Conservation (phyloP, 1,284 basidiomycete genomes). For the Neonothopanus nambi region DNA sequence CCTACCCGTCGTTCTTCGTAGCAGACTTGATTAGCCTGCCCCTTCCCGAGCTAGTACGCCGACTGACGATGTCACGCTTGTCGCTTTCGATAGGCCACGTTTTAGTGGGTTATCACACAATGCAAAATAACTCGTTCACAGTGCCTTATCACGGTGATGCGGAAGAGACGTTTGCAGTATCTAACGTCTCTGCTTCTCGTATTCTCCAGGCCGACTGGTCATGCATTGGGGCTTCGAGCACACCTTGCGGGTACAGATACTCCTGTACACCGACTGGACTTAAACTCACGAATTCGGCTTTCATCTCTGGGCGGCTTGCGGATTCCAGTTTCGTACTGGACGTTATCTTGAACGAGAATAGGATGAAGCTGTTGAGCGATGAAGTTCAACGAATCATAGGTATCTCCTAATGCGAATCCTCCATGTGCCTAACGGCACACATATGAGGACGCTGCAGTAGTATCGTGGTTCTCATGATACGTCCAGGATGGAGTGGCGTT, state of each 20-base stretch:
- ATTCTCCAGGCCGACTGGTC: constrained; percentile 40
- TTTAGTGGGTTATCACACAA: constrained; percentile 26
- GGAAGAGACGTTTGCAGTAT: constrained; percentile 35
- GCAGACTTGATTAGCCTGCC: constrained; percentile 28
- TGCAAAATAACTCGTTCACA: constrained; percentile 23
- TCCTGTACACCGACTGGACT: constrained; percentile 35
- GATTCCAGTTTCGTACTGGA: constrained; percentile 40
- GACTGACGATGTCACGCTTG: constrained; percentile 26
- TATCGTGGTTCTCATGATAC: no score
- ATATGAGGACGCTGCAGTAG: no score
- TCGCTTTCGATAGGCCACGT: constrained; percentile 31
- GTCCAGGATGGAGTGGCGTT: no score
- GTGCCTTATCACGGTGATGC: constrained; percentile 33
- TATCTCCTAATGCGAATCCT: not conserved
- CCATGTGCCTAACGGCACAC: no score
- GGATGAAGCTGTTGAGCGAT: constrained; percentile 27
- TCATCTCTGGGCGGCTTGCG: constrained; percentile 36
- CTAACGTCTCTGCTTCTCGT: constrained; percentile 38
- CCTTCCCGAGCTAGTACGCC: constrained; percentile 28
- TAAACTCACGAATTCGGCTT: constrained; percentile 36
- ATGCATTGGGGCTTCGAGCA: constrained; percentile 29
- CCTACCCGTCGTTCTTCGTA: constrained; percentile 36
- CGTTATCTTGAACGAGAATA: constrained; percentile 31
- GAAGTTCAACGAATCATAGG: constrained; percentile 19
- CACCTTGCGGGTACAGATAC: constrained; percentile 38